A percentile compares a stretch with the other conserved stretches of the same genome.
Conservation (phyloP, 2,329 filamentous ascomycete genomes). For the Hymenoscyphus fraxineus region DNA sequence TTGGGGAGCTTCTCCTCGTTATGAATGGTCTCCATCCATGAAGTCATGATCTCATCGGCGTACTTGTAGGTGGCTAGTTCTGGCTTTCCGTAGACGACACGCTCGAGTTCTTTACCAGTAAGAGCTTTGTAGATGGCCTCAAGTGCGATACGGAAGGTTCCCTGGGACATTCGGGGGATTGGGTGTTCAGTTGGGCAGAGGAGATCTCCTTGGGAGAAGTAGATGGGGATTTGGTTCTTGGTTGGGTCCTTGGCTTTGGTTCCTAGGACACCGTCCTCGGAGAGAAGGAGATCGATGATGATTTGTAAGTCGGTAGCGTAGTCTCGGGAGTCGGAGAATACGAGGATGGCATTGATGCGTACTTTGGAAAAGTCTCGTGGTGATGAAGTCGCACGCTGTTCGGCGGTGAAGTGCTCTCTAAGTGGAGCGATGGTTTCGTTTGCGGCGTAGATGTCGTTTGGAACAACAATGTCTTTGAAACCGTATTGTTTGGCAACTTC, state of each 20-base stretch:
- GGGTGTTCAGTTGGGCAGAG: slow-evolving; percentile 64
- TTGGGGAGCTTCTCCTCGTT: slow-evolving; percentile 64
- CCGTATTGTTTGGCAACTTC: slow-evolving; percentile 70
- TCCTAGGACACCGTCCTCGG: slow-evolving; percentile 62
- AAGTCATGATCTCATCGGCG: slow-evolving; percentile 67
- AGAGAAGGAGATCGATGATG: slow-evolving; percentile 68
- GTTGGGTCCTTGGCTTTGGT: slow-evolving; percentile 65
- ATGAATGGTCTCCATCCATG: slow-evolving; percentile 75
- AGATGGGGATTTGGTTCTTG: slow-evolving; percentile 66
- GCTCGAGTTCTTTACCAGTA: slow-evolving; percentile 67
- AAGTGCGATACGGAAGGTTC: slow-evolving; percentile 70
- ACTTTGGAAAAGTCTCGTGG: slow-evolving; percentile 69
- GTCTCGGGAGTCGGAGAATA: slow-evolving; percentile 71
- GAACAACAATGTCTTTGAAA: slow-evolving; percentile 69
- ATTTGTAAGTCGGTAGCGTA: slow-evolving; percentile 74
- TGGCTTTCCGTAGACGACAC: slow-evolving; percentile 73
- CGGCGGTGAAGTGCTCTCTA: slow-evolving; percentile 59
- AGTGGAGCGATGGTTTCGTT: slow-evolving; percentile 67
- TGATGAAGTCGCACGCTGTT: slow-evolving; percentile 62
- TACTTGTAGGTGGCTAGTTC: slow-evolving; percentile 75
- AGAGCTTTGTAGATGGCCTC: slow-evolving; percentile 71
- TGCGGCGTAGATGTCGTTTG: slow-evolving; percentile 70
- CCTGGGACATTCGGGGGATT: slow-evolving; percentile 66
- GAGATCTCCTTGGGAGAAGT: slow-evolving; percentile 65
- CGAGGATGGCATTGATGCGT: slow-evolving; percentile 71